Evolutionary conservation across 2,329 filamentous ascomycete genomes (phyloP).

Genomic region (Purpureocillium lavendulum): DNA sequence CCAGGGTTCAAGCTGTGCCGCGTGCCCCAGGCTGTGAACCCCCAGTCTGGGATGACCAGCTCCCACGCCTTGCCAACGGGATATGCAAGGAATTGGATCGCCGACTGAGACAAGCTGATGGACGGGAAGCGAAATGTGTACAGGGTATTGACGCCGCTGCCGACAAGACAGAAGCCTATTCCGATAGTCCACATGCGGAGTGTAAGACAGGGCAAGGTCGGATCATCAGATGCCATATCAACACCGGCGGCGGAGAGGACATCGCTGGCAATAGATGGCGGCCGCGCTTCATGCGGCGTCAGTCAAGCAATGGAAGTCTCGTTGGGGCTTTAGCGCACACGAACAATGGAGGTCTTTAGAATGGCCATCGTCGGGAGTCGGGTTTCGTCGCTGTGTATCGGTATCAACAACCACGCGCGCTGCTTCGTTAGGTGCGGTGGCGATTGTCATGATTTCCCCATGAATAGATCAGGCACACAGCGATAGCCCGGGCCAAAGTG

Average conservation of each 20-base stretch:
- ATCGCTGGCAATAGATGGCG: slow-evolving; percentile 5
- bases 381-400: no score
- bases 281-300: no score
- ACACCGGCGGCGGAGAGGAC: slow-evolving; percentile 21
- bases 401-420: no score
- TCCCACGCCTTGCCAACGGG: slow-evolving; percentile 32
- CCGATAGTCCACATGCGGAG: slow-evolving; percentile 30
- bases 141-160: slow-evolving; percentile 29
- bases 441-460: no score
- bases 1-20: no score
- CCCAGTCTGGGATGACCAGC: slow-evolving; percentile 20
- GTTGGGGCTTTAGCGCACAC: no score
- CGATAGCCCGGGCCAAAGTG: no score
- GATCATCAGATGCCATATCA: slow-evolving; percentile 17
- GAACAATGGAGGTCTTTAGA: no score
- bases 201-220: slow-evolving; percentile 22
- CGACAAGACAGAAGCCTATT: slow-evolving; percentile 25
- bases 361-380: no score
- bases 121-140: slow-evolving; percentile 28
- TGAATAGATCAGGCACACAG: no score
- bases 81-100: slow-evolving; percentile 33
- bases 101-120: slow-evolving; percentile 22
- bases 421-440: no score
- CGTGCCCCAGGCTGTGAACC: slow-evolving; percentile 14
- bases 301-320: no score